Base-by-base conservation (phyloP, 306 rosid species). In the Inga leiocalycina region DNA sequence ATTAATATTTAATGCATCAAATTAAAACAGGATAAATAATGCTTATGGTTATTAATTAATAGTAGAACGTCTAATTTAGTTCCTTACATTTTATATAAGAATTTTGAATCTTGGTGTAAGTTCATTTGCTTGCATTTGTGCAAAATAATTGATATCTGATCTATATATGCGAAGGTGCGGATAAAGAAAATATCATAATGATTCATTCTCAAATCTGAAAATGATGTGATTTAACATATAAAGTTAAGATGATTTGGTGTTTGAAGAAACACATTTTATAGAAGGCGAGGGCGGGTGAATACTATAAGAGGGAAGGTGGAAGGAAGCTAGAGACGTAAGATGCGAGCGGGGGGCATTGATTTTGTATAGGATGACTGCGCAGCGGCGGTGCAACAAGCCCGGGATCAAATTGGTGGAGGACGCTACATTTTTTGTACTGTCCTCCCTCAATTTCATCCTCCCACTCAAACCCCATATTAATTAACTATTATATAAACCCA, bases 391-490 rank as follows among this genome's bases (percentile, higher is more conserved):
- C 93, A 84, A 82, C 37, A 89, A 82, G 45, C 39, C 44, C 87
- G 90, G 90, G 88, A 76, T 44, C 24, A 52, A 34, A 74, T 69
- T 76, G 72, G 84, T 83, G 15, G 75, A 87, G 70, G 79, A 78
- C 64, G 86, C 61, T 64, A 79, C 75, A 75, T 85, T 80, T 20
- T 80, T 66, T 74, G 81, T 57, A 1, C 5, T 11, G 68, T 17
- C 17, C 76, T 73, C n/a, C 17, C 72, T 76, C n/a, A 71, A 77
- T 76, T 17, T 81, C 56, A 77, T 22, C 17, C 32, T 59, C 66
- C 34, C 6, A 0, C 34, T n/a, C 66, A 3, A 2, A 46, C 4
- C 51, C 54, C 59, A 16, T 6, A 6, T 39, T 39, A 0, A 39
- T 39, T 39, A 15, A 4, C 16, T 51, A 17, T 52, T 52, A 52